Evolutionary conservation across 495 filamentous ascomycete genomes (phyloP), one percentile per base, ranked within the genome.

Genomic region (Antarctomyces pellizariae): DNA sequence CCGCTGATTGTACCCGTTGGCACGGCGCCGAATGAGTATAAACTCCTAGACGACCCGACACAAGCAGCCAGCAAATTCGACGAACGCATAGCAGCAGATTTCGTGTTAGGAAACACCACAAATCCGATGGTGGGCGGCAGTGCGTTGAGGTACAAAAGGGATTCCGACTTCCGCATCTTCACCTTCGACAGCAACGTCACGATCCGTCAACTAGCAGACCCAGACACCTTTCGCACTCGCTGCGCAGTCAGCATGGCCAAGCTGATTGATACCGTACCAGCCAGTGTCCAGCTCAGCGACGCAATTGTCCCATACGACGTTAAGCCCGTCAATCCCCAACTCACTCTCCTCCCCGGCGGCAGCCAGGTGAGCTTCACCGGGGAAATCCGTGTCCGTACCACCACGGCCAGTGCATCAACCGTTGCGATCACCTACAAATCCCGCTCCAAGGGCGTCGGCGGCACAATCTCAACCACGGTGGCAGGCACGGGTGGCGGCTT

Each of bases 231-330:
- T 39, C 45, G 42, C 11, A 40, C 29, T 18, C 44, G 52, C 16
- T 73, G 67, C 41, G 39, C 46, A 31, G 44, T 38, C 3, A 48
- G 67, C 23, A 49, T 70, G 9, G 56, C 62, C 33, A 58, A 56
- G 32, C 56, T 73, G 62, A 63, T 73, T 25, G 63, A 73, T n/a
- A 48, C 51, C 2, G 62, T 70, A 0, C 65, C 67, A 2, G 32
- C 36, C 4, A 50, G 50, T 2, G 56, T 61, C 7, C 46, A 48
- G 7, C 47, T 73, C 14, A 56, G 62, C 4, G 43, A 45, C 27
- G 36, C 57, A 14, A 58, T 71, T 25, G 45, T 46, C 14, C 65
- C 67, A 1, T 68, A 67, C 35, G 53, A 53, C 13, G 48, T 68
- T 31, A 71, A 71, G 47, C 64, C 64, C 12, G 50, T 56, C 25